These are phyloP conservation scores for Phytophthora palmivora DNA, from an alignment of 352 stramenopile genomes.

Conservation along the genomic window DNA sequence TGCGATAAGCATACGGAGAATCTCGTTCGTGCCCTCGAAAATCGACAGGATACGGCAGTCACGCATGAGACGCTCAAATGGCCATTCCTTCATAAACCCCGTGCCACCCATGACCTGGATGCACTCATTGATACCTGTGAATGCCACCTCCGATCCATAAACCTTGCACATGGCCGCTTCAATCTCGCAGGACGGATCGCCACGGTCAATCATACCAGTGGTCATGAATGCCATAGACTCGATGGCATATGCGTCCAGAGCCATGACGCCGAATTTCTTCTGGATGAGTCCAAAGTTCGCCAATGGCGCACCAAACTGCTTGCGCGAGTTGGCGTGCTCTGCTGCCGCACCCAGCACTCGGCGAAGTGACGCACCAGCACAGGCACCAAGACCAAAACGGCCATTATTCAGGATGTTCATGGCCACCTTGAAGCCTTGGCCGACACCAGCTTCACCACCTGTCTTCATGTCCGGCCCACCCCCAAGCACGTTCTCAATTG, in stretches of 20 bases:
- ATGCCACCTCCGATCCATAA: conserved; percentile 86
- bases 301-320: conserved; percentile 81
- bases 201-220: conserved; percentile 89
- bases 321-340: conserved; percentile 80
- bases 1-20: conserved; percentile 92
- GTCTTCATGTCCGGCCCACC: conserved; percentile 79
- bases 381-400: conserved; percentile 84
- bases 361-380: conserved; percentile 71
- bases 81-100: conserved; percentile 94
- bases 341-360: conserved; percentile 71
- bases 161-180: conserved; percentile 91
- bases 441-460: conserved; percentile 73
- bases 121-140: conserved; percentile 87
- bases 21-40: conserved; percentile 94
- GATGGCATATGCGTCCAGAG: conserved; percentile 83
- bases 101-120: conserved; percentile 91
- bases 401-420: conserved; percentile 96
- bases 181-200: conserved; percentile 86
- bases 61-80: conserved; percentile 92
- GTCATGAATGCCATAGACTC: conserved; percentile 92
- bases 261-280: conserved; percentile 90
- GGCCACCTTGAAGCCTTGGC: conserved; percentile 92
- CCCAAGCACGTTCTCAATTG: conserved; percentile 91
- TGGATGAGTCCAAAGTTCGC: conserved; percentile 87
- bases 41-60: conserved; percentile 93